phyloP scores from a whole-genome alignment of 306 rosid species.

The Fragaria nilgerrensis region DNA sequence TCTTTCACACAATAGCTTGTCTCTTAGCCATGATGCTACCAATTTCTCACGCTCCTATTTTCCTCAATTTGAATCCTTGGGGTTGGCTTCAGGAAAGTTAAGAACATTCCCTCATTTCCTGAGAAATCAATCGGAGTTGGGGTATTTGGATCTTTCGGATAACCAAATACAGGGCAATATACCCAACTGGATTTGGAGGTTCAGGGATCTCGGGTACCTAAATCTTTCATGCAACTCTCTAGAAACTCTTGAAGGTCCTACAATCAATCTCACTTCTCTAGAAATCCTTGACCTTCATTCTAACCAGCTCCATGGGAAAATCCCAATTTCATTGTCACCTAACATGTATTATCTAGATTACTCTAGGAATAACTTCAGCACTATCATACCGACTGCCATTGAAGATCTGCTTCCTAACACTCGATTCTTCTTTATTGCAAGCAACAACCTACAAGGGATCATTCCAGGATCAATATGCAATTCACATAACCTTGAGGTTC shows the following conservation, averaged over 20 bases:
- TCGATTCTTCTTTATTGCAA: conserved; percentile 13
- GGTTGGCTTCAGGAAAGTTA: conserved; percentile 25
- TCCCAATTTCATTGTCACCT: background rate
- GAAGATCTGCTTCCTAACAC: background rate
- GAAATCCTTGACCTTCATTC: conserved; percentile 26
- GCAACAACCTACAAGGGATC: conserved; percentile 16
- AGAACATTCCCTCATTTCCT: no score
- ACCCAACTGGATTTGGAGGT: conserved; percentile 37
- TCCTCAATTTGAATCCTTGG: conserved; percentile 9
- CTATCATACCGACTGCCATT: conserved; percentile 2
- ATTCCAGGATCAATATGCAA: conserved; percentile 30
- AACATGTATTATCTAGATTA: conserved; percentile 17
- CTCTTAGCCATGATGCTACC: background rate
- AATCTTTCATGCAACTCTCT: conserved; percentile 53
- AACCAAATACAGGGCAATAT: conserved; percentile 27
- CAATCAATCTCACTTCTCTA: background rate
- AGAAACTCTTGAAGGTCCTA: conserved; percentile 4
- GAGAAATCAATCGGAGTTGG: no score
- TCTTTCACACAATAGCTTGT: conserved; percentile 24
- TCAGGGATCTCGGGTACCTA: no score
- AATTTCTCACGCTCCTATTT: background rate
- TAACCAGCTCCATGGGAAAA: conserved; percentile 25
- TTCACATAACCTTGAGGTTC: conserved; percentile 13
- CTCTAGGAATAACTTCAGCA: conserved; percentile 28
- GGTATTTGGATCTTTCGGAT: conserved; percentile 40